Conservation (phyloP, 768 basidiomycete species). For the Fomitopsis pulvina region DNA sequence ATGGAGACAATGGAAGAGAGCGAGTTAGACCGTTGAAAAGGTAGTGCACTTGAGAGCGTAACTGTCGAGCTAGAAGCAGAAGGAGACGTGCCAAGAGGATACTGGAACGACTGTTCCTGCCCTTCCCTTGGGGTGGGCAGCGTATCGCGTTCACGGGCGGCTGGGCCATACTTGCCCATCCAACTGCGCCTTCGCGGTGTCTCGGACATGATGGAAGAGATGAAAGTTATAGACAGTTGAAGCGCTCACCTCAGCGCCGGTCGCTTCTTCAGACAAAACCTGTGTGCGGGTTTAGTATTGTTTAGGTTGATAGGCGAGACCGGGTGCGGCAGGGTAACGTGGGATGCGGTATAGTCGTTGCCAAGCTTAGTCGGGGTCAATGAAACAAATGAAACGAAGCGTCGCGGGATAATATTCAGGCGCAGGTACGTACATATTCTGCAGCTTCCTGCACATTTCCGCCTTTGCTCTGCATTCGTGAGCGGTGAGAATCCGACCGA, state of each 20-base stretch:
- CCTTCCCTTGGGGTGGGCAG: conserved; percentile 27
- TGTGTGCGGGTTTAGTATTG: conserved; percentile 8
- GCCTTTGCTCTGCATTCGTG: conserved; percentile 7
- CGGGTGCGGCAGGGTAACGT: neutral
- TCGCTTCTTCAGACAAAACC: conserved; percentile 16
- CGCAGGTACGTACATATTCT: conserved; percentile 7
- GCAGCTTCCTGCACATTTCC: conserved; percentile 9
- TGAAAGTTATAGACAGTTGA: conserved; percentile 1
- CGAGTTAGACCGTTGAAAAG: conserved; percentile 20
- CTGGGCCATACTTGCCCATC: conserved; percentile 21
- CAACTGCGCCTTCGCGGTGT: conserved; percentile 21
- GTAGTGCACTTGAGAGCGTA: conserved; percentile 10
- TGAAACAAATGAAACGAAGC: neutral
- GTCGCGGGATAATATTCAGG: neutral
- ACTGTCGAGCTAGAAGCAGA: conserved; percentile 15
- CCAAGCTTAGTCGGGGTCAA: conserved; percentile 7
- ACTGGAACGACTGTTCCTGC: conserved; percentile 23
- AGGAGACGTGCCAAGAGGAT: conserved; percentile 14
- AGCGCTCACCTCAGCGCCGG: conserved; percentile 23
- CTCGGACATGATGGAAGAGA: conserved; percentile 13
- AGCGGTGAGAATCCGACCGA: conserved; percentile 6
- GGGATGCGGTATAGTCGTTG: conserved; percentile 9
- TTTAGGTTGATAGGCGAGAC: neutral
- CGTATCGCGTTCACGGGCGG: conserved; percentile 20
- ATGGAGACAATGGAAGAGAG: conserved; percentile 20